Percentiles rank a stretch among this genome's conserved stretches.
Evolutionary conservation across 805 yeast genomes (phyloP).

Genomic region (Ogataea kodamae): DNA sequence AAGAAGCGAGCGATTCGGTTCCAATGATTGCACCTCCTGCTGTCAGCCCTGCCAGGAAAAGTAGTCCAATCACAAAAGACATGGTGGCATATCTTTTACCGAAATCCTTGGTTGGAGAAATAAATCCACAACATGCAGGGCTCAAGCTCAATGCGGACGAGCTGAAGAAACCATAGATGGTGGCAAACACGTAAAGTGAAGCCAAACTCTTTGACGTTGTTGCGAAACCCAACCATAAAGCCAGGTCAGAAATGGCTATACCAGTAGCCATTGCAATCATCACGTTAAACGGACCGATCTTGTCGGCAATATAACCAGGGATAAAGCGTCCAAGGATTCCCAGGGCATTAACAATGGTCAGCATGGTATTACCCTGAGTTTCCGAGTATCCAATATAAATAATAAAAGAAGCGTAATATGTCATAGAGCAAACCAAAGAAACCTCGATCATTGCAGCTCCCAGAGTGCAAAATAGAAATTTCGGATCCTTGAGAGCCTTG

Average conservation of each 20-base stretch:
- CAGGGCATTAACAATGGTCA: constrained; percentile 45
- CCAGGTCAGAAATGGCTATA: constrained; percentile 43
- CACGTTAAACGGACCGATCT: constrained; percentile 53
- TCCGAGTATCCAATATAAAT: constrained; percentile 40
- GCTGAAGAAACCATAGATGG: constrained; percentile 49
- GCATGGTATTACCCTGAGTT: constrained; percentile 38
- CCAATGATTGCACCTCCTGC: constrained; percentile 36
- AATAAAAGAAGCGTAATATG: constrained; percentile 44
- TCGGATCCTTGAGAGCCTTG: constrained; percentile 36
- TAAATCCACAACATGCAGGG: constrained; percentile 58
- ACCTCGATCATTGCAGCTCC: constrained; percentile 42
- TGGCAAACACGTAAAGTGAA: constrained; percentile 46
- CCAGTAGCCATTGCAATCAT: constrained; percentile 46
- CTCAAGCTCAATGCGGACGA: constrained; percentile 55
- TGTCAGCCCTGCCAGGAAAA: constrained; percentile 31
- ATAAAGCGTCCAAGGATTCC: constrained; percentile 53
- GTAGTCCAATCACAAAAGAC: constrained; percentile 29
- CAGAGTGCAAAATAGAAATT: constrained; percentile 34
- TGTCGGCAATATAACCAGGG: constrained; percentile 55
- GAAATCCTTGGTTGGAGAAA: constrained; percentile 39
- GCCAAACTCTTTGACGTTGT: constrained; percentile 28
- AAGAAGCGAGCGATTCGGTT: constrained; percentile 31
- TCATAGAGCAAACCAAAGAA: constrained; percentile 37
- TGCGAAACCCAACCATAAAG: constrained; percentile 62
- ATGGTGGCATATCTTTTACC: constrained; percentile 27